phyloP scores from a whole-genome alignment of 179 eudicot species.

The Sideroxylon spinosum region DNA sequence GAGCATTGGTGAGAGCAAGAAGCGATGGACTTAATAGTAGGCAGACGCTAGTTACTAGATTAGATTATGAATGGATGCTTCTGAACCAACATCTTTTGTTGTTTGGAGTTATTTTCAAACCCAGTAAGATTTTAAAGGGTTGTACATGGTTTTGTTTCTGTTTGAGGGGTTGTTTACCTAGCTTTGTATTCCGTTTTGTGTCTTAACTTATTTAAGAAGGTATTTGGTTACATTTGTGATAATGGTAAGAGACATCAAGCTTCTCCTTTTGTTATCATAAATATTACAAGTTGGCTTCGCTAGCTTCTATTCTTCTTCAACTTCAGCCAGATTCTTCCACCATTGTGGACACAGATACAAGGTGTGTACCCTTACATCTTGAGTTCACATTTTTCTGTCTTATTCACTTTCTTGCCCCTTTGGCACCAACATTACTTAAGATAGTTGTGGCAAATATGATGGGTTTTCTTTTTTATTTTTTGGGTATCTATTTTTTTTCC shows the following conservation, averaged over 20 bases:
- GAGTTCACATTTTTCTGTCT: neutral
- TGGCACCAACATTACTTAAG: neutral
- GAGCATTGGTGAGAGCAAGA: neutral
- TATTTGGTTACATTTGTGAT: neutral
- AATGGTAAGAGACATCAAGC: neutral
- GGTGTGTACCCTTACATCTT: neutral
- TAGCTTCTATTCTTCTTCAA: neutral
- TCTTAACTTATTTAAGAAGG: neutral
- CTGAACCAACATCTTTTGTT: neutral
- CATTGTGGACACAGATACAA: neutral
- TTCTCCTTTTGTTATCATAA: neutral
- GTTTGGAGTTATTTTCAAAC: neutral
- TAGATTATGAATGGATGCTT: neutral
- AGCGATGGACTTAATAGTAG: neutral
- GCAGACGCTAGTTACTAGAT: neutral
- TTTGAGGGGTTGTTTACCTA: neutral
- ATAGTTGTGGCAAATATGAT: neutral
- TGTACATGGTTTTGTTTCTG: neutral
- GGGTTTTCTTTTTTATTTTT: neutral
- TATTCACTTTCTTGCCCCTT: neutral
- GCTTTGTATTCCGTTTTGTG: neutral
- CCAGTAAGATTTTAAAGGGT: neutral
- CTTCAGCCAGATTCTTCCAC: neutral
- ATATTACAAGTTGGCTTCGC: neutral
- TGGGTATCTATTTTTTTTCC: too few relatives aligned